These are phyloP conservation scores for Trametes cingulata DNA, from an alignment of 768 basidiomycete species.

Conservation along the genomic window DNA sequence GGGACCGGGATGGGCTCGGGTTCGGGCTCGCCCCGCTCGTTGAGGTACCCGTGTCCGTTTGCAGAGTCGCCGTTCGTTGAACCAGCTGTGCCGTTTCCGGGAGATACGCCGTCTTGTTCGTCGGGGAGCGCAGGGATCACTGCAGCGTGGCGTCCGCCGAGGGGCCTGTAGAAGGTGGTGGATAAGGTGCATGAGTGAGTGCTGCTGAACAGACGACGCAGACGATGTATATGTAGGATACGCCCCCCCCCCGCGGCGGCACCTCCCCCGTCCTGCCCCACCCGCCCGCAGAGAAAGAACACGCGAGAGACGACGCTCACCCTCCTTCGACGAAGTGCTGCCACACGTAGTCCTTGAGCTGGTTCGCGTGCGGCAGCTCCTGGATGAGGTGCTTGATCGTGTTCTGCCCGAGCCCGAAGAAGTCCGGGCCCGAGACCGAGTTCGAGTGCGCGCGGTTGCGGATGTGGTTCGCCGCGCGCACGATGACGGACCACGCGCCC, in stretches of 20 bases:
- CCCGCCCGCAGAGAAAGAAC: not conserved
- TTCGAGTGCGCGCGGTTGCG: constrained; percentile 83
- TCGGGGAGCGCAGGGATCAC: constrained; percentile 81
- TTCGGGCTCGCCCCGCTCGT: constrained; percentile 16
- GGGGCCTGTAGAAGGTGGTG: constrained; percentile 48
- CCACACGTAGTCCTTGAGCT: constrained; percentile 81
- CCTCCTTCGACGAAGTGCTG: constrained; percentile 85
- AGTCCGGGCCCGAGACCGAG: constrained; percentile 86
- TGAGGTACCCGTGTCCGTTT: constrained; percentile 17
- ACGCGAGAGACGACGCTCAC: constrained; percentile 45
- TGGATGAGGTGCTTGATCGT: constrained; percentile 91
- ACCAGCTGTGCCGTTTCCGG: constrained; percentile 1
- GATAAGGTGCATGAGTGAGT: constrained; percentile 14
- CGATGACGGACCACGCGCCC: constrained; percentile 83
- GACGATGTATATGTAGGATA: not conserved
- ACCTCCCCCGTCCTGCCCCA: not conserved
- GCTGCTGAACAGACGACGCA: not conserved
- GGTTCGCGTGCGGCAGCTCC: constrained; percentile 72
- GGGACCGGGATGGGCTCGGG: constrained; percentile 3
- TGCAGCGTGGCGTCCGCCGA: constrained; percentile 81
- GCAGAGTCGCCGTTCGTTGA: constrained; percentile 8
- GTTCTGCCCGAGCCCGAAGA: constrained; percentile 85
- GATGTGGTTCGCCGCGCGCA: constrained; percentile 79
- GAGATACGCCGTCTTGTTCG: constrained; percentile 38
- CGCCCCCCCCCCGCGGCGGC: not conserved